phyloP scores from a whole-genome alignment of 768 basidiomycete species.

The Leccinum obscurum region DNA sequence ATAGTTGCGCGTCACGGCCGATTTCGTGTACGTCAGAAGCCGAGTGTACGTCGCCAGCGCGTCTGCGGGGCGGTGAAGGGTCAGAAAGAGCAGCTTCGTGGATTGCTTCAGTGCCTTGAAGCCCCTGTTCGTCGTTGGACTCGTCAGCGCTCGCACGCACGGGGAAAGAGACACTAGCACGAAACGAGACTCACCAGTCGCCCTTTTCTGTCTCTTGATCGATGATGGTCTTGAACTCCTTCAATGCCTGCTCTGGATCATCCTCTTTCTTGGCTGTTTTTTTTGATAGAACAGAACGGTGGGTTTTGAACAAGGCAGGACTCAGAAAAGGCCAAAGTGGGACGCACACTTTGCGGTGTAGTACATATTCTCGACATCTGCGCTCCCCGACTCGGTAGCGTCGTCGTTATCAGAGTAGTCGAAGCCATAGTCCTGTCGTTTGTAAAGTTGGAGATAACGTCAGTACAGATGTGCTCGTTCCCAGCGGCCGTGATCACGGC shows the following conservation, averaged over 20 bases:
- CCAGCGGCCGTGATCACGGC: slow-evolving; percentile 1
- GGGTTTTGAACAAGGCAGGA: not conserved
- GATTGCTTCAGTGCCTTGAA: slow-evolving; percentile 52
- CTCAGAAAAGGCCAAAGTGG: not conserved
- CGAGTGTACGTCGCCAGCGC: no score
- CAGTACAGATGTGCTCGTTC: slow-evolving; percentile 6
- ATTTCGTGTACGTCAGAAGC: no score
- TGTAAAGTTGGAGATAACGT: not conserved
- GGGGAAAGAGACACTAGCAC: not conserved
- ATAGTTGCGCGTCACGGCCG: no score
- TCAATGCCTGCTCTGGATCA: slow-evolving; percentile 86
- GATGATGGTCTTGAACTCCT: slow-evolving; percentile 86
- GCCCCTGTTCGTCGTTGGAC: slow-evolving; percentile 61
- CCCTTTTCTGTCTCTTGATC: slow-evolving; percentile 90
- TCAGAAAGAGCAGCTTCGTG: no score
- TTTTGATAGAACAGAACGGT: not conserved
- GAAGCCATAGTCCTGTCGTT: slow-evolving; percentile 84
- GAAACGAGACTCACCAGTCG: slow-evolving; percentile 68
- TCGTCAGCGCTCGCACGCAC: not conserved
- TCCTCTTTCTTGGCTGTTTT: slow-evolving; percentile 87
- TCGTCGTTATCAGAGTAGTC: slow-evolving; percentile 94
- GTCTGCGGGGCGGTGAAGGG: no score
- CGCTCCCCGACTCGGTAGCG: slow-evolving; percentile 74
- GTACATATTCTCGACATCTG: slow-evolving; percentile 97
- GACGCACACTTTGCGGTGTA: slow-evolving; percentile 92